Evolutionary conservation across 257 asterid species (phyloP), one percentile per base, ranked within the genome.

Genomic region (Misopates orontium): DNA sequence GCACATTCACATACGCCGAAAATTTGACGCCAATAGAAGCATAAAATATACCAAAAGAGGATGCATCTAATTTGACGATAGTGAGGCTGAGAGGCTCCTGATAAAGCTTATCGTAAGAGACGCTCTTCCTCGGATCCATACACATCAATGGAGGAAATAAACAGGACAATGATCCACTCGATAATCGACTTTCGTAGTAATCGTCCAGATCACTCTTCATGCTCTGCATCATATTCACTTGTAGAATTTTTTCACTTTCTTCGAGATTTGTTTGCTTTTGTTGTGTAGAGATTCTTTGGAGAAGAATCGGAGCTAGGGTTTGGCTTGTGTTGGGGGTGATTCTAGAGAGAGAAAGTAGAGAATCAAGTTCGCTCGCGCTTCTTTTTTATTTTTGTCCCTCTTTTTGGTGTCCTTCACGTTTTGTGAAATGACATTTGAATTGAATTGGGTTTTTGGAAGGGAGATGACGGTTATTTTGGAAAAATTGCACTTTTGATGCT

Each of bases 11-110:
- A 15, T 21, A 19, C 18, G n/a, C n/a, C n/a, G n/a, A n/a, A n/a
- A n/a, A n/a, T n/a, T n/a, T n/a, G n/a, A n/a, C n/a, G n/a, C n/a
- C n/a, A 28, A 7, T 28, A 25, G 16, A 10, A 52, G 59, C 3
- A 21, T 53, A n/a, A n/a, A n/a, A 17, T 24, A 19, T 83, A 91
- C 98, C 91, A 23, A 86, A 91, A 63, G 84, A 75, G 15, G 98
- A 70, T 28, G 90, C 95, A 76, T 88, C 96, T 79, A 91, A 83
- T 84, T 89, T 91, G 78, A 82, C 71, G 23, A 91, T 69, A 41
- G 81, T 78, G 74, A 91, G 92, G 25, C 60, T 70, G 70, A 87
- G 81, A 20, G 89, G 89, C 23, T 78, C 82, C 69, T 71, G 75
- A 49, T 84, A 84, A 48, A 91, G 80, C 82, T 74, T 80, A 47